Evolutionary conservation across 345 rosid species (phyloP).

Genomic region (Eucalyptus leucophloia): DNA sequence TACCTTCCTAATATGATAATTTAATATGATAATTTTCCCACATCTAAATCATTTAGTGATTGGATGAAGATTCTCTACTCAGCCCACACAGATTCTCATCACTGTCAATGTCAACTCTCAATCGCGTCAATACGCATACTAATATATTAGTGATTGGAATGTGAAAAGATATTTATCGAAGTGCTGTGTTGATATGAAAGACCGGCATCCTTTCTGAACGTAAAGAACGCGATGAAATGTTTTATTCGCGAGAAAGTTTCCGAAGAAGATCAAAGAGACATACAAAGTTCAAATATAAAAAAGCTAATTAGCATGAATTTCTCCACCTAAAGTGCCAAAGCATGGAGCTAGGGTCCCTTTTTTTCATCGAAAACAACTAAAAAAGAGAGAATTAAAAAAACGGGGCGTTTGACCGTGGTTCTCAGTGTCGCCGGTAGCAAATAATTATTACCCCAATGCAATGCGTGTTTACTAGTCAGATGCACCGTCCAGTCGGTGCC

Average conservation of each 20-base stretch:
- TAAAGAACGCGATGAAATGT: no score
- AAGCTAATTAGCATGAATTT: background rate
- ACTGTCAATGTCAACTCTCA: background rate
- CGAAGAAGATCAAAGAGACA: background rate
- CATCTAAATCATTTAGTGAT: background rate
- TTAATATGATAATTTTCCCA: background rate
- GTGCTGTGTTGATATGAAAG: background rate
- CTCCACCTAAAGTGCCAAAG: background rate
- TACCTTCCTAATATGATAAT: background rate
- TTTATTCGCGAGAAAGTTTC: background rate
- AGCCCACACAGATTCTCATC: background rate
- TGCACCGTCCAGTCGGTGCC: no score
- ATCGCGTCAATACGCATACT: background rate
- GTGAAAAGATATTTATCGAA: background rate
- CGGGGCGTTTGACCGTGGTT: no score
- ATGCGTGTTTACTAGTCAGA: no score
- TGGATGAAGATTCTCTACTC: background rate
- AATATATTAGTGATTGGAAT: background rate
- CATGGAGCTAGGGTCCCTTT: background rate
- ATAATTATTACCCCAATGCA: no score
- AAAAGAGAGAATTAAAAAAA: no score
- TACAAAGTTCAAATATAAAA: background rate
- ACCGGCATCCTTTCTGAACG: rapidly evolving
- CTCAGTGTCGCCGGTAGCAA: no score
- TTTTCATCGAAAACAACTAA: no score